These are phyloP conservation scores for Pythium scleroteichum DNA, from an alignment of 352 stramenopile genomes.

Conservation along the genomic window DNA sequence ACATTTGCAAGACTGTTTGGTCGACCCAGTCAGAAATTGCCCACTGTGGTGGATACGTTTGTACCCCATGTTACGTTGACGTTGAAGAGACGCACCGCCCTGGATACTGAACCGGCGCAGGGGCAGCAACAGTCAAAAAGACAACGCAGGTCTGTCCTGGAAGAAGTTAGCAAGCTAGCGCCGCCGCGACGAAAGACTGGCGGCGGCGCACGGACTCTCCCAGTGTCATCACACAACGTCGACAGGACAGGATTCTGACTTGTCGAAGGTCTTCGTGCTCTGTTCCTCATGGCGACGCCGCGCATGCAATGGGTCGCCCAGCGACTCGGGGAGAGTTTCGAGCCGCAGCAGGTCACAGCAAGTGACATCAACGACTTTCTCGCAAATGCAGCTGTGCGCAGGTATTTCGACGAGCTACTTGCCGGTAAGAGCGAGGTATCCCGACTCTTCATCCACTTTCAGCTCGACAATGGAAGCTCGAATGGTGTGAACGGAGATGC, in stretches of 20 bases:
- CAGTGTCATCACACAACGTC: background rate
- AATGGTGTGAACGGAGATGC: slow-evolving; percentile 8
- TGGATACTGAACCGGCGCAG: slow-evolving; percentile 18
- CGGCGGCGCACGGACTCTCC: slow-evolving; percentile 40
- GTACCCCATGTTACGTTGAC: slow-evolving; percentile 4
- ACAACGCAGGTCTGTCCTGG: background rate
- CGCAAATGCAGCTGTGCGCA: slow-evolving; percentile 42
- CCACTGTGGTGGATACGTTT: background rate
- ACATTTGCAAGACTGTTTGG: background rate
- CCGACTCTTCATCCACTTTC: slow-evolving; percentile 83
- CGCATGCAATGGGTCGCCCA: slow-evolving; percentile 84
- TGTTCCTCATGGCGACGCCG: slow-evolving; percentile 56
- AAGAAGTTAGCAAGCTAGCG: slow-evolving; percentile 12
- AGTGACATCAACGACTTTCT: slow-evolving; percentile 73
- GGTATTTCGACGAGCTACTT: slow-evolving; percentile 76
- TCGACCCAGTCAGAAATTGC: background rate
- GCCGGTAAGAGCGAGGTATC: slow-evolving; percentile 58
- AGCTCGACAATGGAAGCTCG: slow-evolving; percentile 26
- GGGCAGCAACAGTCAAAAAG: background rate
- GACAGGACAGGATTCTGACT: too few relatives aligned
- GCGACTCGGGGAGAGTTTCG: slow-evolving; percentile 80
- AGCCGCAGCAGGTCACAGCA: slow-evolving; percentile 50
- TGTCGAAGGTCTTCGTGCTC: too few relatives aligned
- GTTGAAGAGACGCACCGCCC: slow-evolving; percentile 24
- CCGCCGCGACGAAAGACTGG: slow-evolving; percentile 41